Evolutionary conservation across 1,284 basidiomycete species (phyloP).

Genomic region (Tausonia pullulans): DNA sequence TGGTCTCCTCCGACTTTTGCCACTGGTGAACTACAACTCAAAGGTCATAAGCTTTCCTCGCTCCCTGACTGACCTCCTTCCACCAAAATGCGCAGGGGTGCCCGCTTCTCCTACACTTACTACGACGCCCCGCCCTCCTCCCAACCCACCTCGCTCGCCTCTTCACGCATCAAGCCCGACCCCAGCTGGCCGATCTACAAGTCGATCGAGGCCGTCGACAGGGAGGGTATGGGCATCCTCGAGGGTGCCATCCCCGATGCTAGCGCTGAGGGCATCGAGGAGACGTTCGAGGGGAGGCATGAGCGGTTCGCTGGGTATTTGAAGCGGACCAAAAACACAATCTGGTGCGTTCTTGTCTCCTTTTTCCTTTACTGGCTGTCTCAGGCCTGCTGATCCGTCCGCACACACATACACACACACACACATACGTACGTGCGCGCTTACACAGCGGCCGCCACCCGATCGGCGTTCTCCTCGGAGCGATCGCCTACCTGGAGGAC

Average conservation of each 20-base stretch:
- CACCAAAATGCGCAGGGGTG: slow-evolving; percentile 50
- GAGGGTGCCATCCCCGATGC: slow-evolving; percentile 36
- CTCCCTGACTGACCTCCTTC: no score
- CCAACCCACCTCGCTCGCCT: slow-evolving; percentile 38
- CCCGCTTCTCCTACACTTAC: slow-evolving; percentile 77
- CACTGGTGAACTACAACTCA: slow-evolving; percentile 58
- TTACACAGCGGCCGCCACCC: slow-evolving; percentile 61
- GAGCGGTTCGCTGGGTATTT: slow-evolving; percentile 63
- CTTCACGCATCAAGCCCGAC: slow-evolving; percentile 22
- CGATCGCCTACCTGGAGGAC: slow-evolving; percentile 50
- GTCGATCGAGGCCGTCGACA: slow-evolving; percentile 64
- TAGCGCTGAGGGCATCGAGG: background rate
- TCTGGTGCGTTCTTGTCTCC: slow-evolving; percentile 43
- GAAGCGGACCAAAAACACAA: slow-evolving; percentile 62
- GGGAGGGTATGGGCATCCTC: slow-evolving; percentile 62
- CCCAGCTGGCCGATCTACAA: slow-evolving; percentile 28
- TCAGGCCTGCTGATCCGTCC: background rate
- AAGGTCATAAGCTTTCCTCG: no score
- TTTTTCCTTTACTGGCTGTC: background rate
- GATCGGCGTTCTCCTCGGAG: slow-evolving; percentile 79
- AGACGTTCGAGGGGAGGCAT: slow-evolving; percentile 38
- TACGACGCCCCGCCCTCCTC: slow-evolving; percentile 51
- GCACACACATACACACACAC: background rate
- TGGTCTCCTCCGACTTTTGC: slow-evolving; percentile 94
- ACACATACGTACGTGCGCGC: no score